Conservation (phyloP, 257 asterid genomes). For the Sherardia arvensis region DNA sequence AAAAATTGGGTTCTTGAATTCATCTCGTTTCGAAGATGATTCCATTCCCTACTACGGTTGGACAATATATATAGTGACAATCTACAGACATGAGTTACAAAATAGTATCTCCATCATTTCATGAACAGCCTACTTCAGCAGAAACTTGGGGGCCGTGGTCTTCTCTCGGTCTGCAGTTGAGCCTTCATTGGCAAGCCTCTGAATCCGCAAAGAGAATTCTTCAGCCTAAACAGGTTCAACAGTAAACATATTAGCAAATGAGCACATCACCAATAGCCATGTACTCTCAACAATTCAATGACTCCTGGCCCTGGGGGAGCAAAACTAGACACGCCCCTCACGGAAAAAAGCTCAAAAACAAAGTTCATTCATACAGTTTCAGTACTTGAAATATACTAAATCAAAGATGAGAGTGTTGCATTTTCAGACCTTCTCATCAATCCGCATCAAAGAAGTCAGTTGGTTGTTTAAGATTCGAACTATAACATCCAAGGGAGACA, state of each 20-base stretch:
- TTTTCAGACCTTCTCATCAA: constrained; percentile 81
- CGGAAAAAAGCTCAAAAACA: neutral
- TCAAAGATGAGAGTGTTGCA: neutral
- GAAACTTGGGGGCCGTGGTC: constrained; percentile 39
- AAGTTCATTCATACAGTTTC: neutral
- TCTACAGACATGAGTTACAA: neutral
- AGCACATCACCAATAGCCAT: neutral
- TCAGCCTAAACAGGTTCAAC: constrained; percentile 43
- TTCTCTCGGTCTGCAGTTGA: constrained; percentile 40
- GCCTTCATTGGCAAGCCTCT: constrained; percentile 76
- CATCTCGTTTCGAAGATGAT: neutral
- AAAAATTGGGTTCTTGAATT: neutral
- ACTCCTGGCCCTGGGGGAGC: neutral
- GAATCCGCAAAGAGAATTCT: constrained; percentile 74
- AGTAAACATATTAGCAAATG: constrained; percentile 5
- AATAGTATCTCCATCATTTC: neutral
- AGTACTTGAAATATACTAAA: neutral
- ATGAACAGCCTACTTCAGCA: constrained; percentile 36
- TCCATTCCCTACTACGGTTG: neutral
- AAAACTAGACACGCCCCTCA: neutral
- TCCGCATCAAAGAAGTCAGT: constrained; percentile 84
- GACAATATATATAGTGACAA: neutral
- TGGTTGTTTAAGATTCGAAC: constrained; percentile 90
- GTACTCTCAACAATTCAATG: neutral
- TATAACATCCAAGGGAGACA: constrained; percentile 78